phyloP scores from a whole-genome alignment of 2,329 filamentous ascomycete species.

The Talaromyces sp. region DNA sequence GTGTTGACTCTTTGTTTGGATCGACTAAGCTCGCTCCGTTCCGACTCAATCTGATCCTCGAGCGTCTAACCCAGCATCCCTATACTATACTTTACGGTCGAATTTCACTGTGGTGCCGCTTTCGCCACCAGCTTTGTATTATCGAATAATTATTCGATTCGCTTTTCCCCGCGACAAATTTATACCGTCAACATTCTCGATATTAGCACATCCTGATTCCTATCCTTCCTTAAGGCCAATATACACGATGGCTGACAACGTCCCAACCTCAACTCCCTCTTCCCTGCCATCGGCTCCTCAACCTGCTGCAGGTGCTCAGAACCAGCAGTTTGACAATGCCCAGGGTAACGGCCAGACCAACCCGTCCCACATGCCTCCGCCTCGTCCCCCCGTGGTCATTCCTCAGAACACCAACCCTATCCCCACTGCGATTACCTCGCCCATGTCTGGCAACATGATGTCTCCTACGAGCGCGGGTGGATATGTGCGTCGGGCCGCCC shows the following conservation, averaged over 20 bases:
- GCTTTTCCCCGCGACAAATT: not conserved
- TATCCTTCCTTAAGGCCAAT: slow-evolving; percentile 20
- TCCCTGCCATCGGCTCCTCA: slow-evolving; percentile 73
- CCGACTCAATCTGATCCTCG: slow-evolving; percentile 3
- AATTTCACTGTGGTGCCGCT: not conserved
- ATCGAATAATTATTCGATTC: not conserved
- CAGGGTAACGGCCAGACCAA: slow-evolving; percentile 70
- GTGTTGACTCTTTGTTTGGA: slow-evolving; percentile 19
- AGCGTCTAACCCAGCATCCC: slow-evolving; percentile 13
- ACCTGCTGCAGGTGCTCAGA: slow-evolving; percentile 69
- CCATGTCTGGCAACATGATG: slow-evolving; percentile 76
- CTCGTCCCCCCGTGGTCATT: slow-evolving; percentile 80
- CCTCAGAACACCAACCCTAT: slow-evolving; percentile 96
- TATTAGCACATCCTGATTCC: slow-evolving; percentile 21
- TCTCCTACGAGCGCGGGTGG: slow-evolving; percentile 82
- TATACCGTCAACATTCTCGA: slow-evolving; percentile 20
- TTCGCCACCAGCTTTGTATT: not conserved
- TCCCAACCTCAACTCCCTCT: slow-evolving; percentile 62
- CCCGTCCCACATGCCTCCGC: slow-evolving; percentile 79
- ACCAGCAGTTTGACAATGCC: slow-evolving; percentile 70
- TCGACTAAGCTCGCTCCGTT: slow-evolving; percentile 14
- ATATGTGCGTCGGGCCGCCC: slow-evolving; percentile 85
- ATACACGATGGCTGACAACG: slow-evolving; percentile 75
- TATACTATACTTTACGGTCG: slow-evolving; percentile 12
- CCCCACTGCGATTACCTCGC: slow-evolving; percentile 87